phyloP scores from a whole-genome alignment of 163 green algal species.

The Coccomyxa subellipsoidea region DNA sequence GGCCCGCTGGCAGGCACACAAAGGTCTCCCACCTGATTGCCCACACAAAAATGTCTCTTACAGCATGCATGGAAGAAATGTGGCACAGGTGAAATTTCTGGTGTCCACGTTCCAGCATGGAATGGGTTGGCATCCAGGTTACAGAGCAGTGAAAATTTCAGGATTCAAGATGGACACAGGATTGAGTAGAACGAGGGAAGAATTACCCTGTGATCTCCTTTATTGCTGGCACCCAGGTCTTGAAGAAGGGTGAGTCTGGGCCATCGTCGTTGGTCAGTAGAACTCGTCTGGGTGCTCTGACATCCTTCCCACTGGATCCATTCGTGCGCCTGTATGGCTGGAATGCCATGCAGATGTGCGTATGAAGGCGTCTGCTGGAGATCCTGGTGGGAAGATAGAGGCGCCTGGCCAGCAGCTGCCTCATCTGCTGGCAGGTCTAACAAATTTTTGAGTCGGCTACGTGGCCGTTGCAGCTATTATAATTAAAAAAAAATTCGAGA shows the following conservation, averaged over 20 bases:
- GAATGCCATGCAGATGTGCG: background rate
- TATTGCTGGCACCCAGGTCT: slow-evolving; percentile 26
- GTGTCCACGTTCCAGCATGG: too few species aligned
- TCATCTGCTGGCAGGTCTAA: too few species aligned
- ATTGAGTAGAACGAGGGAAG: background rate
- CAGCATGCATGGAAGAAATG: too few species aligned
- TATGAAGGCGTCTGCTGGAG: background rate
- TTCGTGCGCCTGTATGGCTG: background rate
- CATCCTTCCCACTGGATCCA: background rate
- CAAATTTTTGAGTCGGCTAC: too few species aligned
- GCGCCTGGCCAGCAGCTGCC: too few species aligned
- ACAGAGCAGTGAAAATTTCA: too few species aligned
- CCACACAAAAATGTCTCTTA: too few species aligned
- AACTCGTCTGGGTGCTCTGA: slow-evolving; percentile 7
- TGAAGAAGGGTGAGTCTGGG: slow-evolving; percentile 38
- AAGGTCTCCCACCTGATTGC: slow-evolving; percentile 26
- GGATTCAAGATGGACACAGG: too few species aligned
- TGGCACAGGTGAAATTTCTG: too few species aligned
- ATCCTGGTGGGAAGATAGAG: background rate
- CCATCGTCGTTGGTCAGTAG: slow-evolving; percentile 50
- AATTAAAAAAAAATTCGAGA: too few species aligned
- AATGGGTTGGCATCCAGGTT: too few species aligned
- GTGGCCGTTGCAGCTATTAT: too few species aligned
- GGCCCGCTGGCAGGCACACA: slow-evolving; percentile 21
- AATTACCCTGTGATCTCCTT: slow-evolving; percentile 18